phyloP scores from a whole-genome alignment of 2,329 filamentous ascomycete genomes.

The Penicillium sp. region DNA sequence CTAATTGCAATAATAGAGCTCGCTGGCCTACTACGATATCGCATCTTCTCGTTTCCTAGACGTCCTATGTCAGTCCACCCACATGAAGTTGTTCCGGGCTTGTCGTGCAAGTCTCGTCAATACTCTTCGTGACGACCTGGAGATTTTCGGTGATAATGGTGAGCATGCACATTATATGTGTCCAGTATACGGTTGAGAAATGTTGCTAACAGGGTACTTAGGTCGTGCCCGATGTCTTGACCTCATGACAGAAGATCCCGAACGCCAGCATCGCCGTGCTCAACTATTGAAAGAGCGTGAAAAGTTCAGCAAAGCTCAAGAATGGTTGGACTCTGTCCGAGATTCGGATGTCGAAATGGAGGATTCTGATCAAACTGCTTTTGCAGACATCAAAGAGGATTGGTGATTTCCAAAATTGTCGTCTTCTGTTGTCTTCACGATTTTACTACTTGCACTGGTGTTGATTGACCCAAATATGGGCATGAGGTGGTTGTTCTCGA shows the following conservation, averaged over 20 bases:
- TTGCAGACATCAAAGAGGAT: background rate
- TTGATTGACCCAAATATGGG: background rate
- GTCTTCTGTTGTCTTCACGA: fast-evolving
- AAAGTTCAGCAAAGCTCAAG: slow-evolving; percentile 37
- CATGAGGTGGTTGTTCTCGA: background rate
- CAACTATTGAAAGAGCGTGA: slow-evolving; percentile 33
- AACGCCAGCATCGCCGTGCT: slow-evolving; percentile 34
- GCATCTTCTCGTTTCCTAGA: slow-evolving; percentile 43
- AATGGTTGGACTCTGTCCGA: slow-evolving; percentile 28
- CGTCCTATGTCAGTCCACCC: slow-evolving; percentile 38
- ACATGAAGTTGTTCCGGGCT: slow-evolving; percentile 38
- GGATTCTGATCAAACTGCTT: background rate
- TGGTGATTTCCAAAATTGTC: background rate
- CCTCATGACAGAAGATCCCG: slow-evolving; percentile 41
- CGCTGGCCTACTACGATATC: slow-evolving; percentile 42
- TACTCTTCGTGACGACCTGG: slow-evolving; percentile 31
- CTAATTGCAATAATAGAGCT: slow-evolving; percentile 28
- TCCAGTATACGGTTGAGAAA: background rate
- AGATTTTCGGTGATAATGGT: slow-evolving; percentile 36
- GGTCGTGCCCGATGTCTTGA: slow-evolving; percentile 36
- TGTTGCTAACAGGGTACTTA: slow-evolving; percentile 15
- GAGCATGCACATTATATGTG: slow-evolving; percentile 2
- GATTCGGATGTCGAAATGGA: slow-evolving; percentile 8
- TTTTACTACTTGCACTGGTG: background rate
- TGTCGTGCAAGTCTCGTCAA: slow-evolving; percentile 36